Evolutionary conservation across 1,284 basidiomycete genomes (phyloP).

Genomic region (Anthracocystis setariae): DNA sequence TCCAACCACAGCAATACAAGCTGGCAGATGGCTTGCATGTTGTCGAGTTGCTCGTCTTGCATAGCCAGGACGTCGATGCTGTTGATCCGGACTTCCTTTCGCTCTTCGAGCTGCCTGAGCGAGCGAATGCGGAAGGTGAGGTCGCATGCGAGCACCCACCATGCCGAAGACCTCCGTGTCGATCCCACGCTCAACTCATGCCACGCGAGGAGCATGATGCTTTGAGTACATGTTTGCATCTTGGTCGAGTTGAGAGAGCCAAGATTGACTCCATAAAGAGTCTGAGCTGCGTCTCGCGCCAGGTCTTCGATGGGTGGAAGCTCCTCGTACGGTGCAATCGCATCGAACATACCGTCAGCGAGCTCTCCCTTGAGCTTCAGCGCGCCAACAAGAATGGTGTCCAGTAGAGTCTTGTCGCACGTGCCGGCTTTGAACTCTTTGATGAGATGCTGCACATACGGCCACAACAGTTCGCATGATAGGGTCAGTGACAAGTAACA

Average conservation of each 20-base stretch:
- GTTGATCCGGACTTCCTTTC: conserved; percentile 16
- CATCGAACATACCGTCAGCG: neutral
- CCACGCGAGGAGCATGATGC: conserved; percentile 42
- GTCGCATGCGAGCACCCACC: conserved; percentile 18
- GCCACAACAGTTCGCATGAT: no score
- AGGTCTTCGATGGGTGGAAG: conserved; percentile 8
- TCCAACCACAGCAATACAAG: conserved; percentile 32
- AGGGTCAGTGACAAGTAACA: no score
- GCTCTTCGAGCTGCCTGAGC: conserved; percentile 5
- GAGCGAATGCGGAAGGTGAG: conserved; percentile 9
- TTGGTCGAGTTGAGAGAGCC: conserved; percentile 4
- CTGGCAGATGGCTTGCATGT: conserved; percentile 26
- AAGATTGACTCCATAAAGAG: conserved; percentile 7
- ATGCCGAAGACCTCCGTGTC: conserved; percentile 21
- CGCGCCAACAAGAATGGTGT: conserved; percentile 20
- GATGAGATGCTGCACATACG: conserved; percentile 12
- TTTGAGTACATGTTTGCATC: conserved; percentile 18
- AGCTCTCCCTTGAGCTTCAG: conserved; percentile 4
- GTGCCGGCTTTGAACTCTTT: neutral
- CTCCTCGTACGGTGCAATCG: neutral
- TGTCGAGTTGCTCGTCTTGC: conserved; percentile 18
- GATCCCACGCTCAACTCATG: conserved; percentile 27
- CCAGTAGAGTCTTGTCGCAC: conserved; percentile 12
- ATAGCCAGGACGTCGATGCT: conserved; percentile 18
- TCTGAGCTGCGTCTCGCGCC: neutral